A percentile compares a stretch with the other conserved stretches of the same genome.
Conservation (phyloP, 2,329 filamentous ascomycete genomes). For the Penicillium sp. region DNA sequence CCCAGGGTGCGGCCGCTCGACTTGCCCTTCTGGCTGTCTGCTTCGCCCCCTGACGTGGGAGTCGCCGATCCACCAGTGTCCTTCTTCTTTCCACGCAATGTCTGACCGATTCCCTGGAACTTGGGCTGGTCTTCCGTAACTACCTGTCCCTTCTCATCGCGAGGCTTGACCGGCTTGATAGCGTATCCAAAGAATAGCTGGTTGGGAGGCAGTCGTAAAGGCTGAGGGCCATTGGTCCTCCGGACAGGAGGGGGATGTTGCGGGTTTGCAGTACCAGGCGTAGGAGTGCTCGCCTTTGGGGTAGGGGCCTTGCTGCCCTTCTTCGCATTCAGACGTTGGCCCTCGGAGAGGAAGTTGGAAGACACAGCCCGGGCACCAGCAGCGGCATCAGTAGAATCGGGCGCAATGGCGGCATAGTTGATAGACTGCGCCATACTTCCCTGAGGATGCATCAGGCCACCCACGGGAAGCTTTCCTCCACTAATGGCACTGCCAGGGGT, state of each 20-base stretch:
- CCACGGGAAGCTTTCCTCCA: constrained; percentile 65
- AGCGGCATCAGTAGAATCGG: constrained; percentile 68
- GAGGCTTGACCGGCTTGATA: constrained; percentile 82
- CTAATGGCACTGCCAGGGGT: constrained; percentile 73
- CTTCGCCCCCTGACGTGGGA: constrained; percentile 43
- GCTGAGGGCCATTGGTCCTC: constrained; percentile 78
- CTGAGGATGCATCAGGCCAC: constrained; percentile 77
- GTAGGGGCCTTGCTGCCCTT: constrained; percentile 76
- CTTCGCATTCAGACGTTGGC: constrained; percentile 81
- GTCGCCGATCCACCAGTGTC: constrained; percentile 41
- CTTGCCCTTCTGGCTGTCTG: constrained; percentile 31
- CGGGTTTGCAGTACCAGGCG: constrained; percentile 59
- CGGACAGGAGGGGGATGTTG: constrained; percentile 50
- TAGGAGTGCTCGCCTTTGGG: constrained; percentile 73
- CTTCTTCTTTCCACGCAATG: constrained; percentile 76
- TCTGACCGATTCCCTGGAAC: constrained; percentile 85
- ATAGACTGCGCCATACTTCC: constrained; percentile 98
- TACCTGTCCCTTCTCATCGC: constrained; percentile 67
- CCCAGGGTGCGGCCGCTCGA: constrained; percentile 27
- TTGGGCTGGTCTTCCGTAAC: constrained; percentile 67
- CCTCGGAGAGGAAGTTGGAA: constrained; percentile 78
- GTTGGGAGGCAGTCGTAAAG: constrained; percentile 79
- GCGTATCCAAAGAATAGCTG: constrained; percentile 98
- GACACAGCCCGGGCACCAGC: constrained; percentile 65
- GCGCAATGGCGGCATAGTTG: constrained; percentile 90